Base-by-base conservation (phyloP, 2,329 filamentous ascomycete genomes). In the Xylariaceae sp. region DNA sequence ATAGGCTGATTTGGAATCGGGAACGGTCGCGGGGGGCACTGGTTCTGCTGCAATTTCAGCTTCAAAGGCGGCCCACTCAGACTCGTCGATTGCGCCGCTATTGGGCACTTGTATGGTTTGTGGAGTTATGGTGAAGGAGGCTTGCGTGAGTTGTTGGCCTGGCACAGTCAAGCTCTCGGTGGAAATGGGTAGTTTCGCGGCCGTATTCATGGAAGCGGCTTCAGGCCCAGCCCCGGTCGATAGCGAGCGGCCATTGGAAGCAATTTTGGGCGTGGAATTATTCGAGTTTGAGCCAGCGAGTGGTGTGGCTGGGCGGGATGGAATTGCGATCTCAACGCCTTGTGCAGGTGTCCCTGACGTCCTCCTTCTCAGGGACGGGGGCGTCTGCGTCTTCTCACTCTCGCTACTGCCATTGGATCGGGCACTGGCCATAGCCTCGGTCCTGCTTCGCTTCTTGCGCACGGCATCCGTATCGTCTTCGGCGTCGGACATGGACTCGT, bases 61-160 rank as follows among this genome's bases (percentile, higher is more conserved):
- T 60, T 95, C 85, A 59, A 95, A 94, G 8, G 87, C 87, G 2
- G 87, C 85, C 86, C 87, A 93, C 64, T 93, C 87, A 40, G 83
- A 79, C 56, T 95, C 87, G 59, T 90, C 81, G 8, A 72, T 66
- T 9, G 54, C 43, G 26, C 42, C 19, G n/a, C 46, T 26, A 18
- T 37, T 44, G 17, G 30, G 39, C 35, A 24, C 39, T 34, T 22
- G 22, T 17, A 12, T 26, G 19, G 26, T 32, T 26, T 42, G 36
- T 19, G 34, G 37, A 4, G 26, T 38, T n/a, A n/a, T 7, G 15
- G 24, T 42, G 9, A 22, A 9, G 29, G 26, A 18, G n/a, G 34
- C 9, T 9, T 19, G 13, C 3, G 18, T 19, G 8, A 17, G 34
- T 12, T 33, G 34, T 12, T 41, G 46, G 2, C 39, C 31, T 2